These are phyloP conservation scores for Aristolochia californica DNA, from an alignment of 164 flowering plant genomes.

Conservation along the genomic window DNA sequence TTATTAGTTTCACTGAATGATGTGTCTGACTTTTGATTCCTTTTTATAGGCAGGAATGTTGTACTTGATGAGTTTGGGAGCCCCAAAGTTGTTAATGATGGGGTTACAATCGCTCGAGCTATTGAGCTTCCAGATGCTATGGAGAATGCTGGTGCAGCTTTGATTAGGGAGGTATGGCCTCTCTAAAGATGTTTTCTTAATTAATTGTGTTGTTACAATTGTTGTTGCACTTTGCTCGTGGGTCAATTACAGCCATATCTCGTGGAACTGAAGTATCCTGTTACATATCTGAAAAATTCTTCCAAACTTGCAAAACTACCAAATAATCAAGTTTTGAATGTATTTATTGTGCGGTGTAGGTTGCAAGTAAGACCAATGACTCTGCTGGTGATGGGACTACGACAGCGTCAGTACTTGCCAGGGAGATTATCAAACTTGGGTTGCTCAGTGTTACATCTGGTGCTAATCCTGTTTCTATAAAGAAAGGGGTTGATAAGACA, in stretches of 20 bases:
- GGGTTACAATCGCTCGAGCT: slow-evolving; percentile 95
- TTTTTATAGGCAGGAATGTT: slow-evolving; percentile 78
- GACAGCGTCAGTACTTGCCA: slow-evolving; percentile 88
- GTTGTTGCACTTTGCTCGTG: too few species aligned
- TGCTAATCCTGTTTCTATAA: slow-evolving; percentile 87
- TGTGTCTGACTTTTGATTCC: not conserved
- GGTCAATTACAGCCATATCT: too few species aligned
- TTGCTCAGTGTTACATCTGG: slow-evolving; percentile 88
- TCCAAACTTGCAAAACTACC: too few species aligned
- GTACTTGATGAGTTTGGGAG: slow-evolving; percentile 87
- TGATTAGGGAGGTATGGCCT: slow-evolving; percentile 70
- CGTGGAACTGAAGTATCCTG: too few species aligned
- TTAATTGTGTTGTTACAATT: too few species aligned
- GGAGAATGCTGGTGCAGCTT: slow-evolving; percentile 99
- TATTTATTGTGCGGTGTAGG: slow-evolving; percentile 30
- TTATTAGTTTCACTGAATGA: not conserved
- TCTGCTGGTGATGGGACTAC: slow-evolving; percentile 99
- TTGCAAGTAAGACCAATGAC: slow-evolving; percentile 96
- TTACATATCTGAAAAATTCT: too few species aligned
- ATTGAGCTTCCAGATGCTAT: slow-evolving; percentile 88
- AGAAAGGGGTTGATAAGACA: slow-evolving; percentile 92
- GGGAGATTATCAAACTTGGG: slow-evolving; percentile 90
- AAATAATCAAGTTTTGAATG: not conserved
- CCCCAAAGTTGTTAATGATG: slow-evolving; percentile 98
- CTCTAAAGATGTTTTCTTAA: not conserved